These are phyloP conservation scores for Castanea crenata DNA, from an alignment of 306 rosid species.

Conservation along the genomic window DNA sequence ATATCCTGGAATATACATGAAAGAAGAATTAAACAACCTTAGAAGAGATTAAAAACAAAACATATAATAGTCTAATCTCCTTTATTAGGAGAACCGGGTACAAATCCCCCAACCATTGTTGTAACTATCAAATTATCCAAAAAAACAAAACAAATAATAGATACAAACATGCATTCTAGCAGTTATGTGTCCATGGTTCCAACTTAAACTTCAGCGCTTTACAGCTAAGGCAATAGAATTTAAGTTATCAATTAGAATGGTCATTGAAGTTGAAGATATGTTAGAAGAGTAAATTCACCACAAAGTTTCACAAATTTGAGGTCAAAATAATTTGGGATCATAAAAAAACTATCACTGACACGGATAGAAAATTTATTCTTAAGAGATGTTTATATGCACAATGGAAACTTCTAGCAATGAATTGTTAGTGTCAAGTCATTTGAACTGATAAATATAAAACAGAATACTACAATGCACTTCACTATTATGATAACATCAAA, in stretches of 20 bases:
- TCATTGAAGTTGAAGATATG: not conserved
- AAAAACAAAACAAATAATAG: not conserved
- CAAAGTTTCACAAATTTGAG: not conserved
- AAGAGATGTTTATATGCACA: not conserved
- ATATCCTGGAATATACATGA: slow-evolving; percentile 60
- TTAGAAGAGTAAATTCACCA: not conserved
- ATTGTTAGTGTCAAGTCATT: not conserved
- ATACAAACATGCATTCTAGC: not conserved
- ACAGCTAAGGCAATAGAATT: not conserved
- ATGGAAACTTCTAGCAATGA: not conserved
- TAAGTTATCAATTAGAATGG: no score
- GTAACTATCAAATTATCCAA: not conserved
- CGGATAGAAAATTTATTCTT: not conserved
- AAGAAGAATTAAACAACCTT: slow-evolving; percentile 24
- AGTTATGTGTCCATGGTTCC: not conserved
- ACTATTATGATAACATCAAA: not conserved
- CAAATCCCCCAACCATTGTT: no score
- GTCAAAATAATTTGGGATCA: not conserved
- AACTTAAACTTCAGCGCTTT: not conserved
- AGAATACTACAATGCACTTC: slow-evolving; percentile 8
- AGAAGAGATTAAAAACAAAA: not conserved
- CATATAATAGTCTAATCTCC: no score
- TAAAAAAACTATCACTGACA: not conserved
- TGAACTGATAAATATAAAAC: not conserved
- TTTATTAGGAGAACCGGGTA: no score